Evolutionary conservation across 2,329 filamentous ascomycete genomes (phyloP), one percentile per base, ranked within the genome.

Genomic region (Fusarium sp.): DNA sequence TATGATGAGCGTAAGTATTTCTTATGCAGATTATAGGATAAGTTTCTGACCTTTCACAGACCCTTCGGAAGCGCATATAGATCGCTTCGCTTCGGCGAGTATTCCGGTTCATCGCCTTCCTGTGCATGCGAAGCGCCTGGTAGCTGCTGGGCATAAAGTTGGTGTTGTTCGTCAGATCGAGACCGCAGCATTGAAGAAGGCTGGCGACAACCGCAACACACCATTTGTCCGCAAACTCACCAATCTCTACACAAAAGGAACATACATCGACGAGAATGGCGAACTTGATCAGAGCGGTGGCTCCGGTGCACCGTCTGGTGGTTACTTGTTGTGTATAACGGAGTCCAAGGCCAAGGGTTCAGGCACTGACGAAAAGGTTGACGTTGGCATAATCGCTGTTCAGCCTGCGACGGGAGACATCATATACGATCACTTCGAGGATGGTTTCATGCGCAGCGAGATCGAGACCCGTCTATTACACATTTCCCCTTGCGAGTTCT

Each of bases 211-310:
- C 79, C 89, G 93, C 60, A 97, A 97, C 76, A 88, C 94, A 0
- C 94, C 96, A 0, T 99, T 99, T 73, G 88, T 93, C 37, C 89
- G 96, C 36, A 96, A 97, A 74, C 88, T 99, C 74, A 98, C 96
- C 16, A 97, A 97, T 75, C 85, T 99, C 8, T 99, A 99, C 80
- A 99, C 96, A 10, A 99, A 98, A 79, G 96, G 94, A 42, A 99
- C 96, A 4, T 99, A 98, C 73, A 91, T 99, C 58, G 96, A 98
- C 75, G 96, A 99, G 77, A 86, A 92, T 11, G 95, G 96, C 66
- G 93, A 93, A 28, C 80, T 97, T 7, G 91, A 92, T 53, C 81
- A 83, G 56, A 76, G 75, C 72, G 62, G 66, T 18, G 81, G 57
- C 74, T 83, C 74, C 70, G 82, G 66, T 0, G 83, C 86, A 2